Evolutionary conservation across 192 early-diverging fungal genomes (phyloP), one percentile per base, ranked within the genome.

Genomic region (Rhizophagus sp.): DNA sequence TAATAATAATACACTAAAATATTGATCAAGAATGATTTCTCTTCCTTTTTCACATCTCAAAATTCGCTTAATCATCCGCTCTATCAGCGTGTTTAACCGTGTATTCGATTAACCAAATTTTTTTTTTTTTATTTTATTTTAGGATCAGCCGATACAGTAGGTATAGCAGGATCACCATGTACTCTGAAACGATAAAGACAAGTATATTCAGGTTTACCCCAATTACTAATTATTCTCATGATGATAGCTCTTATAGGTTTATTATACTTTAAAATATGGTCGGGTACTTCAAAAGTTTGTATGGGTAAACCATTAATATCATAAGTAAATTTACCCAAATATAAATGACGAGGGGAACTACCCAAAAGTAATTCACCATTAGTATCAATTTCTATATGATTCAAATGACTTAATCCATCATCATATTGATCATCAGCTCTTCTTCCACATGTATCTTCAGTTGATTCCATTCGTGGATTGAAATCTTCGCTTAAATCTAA

Each of bases 111-210:
- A 30, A 30, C 30, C 30, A 30, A 30, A 1, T 30, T 30, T 30
- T 30, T 30, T 30, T 30, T 30, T 30, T 30, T 5, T 36, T 36
- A 36, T 36, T 36, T 36, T 36, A 36, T 36, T 36, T 36, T 36
- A 36, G 36, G 36, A 36, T 5, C 36, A 36, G 36, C 36, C 2
- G 36, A 36, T 36, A 36, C 36, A 36, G 36, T 36, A 36, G 36
- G 36, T 36, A 36, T 39, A 12, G 24, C 76, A 25, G 83, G 81
- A 17, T 47, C 34, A 19, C 89, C 93, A 78, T 95, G 94, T 34
- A 92, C 89, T 33, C 93, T 90, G 65, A 95, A 87, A 63, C 94
- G 90, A 82, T 95, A 95, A 39, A 95, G 41, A 67, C 92, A 94
- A 11, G 94, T 95, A 79, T 92, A 90, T 13, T 88, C 83, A 33